phyloP scores from a whole-genome alignment of 2,329 filamentous ascomycete species.

The Cercospora sp. region DNA sequence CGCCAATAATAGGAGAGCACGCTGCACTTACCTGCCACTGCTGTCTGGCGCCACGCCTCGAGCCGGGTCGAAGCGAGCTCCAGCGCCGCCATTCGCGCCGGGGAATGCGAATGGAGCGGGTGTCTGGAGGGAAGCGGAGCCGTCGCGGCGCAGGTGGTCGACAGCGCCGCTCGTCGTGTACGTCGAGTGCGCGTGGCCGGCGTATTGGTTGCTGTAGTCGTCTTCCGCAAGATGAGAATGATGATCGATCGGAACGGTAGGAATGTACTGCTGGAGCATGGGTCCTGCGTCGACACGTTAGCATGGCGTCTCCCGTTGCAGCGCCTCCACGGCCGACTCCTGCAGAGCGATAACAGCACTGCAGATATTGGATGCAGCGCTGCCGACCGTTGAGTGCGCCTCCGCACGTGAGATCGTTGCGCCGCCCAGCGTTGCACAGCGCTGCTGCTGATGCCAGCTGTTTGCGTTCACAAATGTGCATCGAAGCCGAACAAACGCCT shows the following conservation, averaged over 20 bases:
- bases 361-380: slow-evolving; percentile 12
- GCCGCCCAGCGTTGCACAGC: slow-evolving; percentile 34
- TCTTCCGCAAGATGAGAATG: slow-evolving; percentile 47
- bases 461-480: neutral
- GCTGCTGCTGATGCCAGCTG: slow-evolving; percentile 8
- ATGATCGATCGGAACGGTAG: slow-evolving; percentile 42
- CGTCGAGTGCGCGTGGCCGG: slow-evolving; percentile 46
- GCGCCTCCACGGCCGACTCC: neutral
- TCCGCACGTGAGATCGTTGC: slow-evolving; percentile 26
- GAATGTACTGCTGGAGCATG: slow-evolving; percentile 44
- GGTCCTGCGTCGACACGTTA: slow-evolving; percentile 45
- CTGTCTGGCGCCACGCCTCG: slow-evolving; percentile 53
- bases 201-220: slow-evolving; percentile 49
- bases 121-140: slow-evolving; percentile 49
- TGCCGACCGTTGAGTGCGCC: slow-evolving; percentile 5
- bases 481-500: slow-evolving; percentile 9
- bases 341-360: slow-evolving; percentile 20
- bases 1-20: slow-evolving; percentile 31
- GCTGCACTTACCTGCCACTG: slow-evolving; percentile 52
- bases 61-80: slow-evolving; percentile 53
- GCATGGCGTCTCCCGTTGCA: slow-evolving; percentile 33
- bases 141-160: slow-evolving; percentile 55
- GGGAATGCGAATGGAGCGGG: slow-evolving; percentile 48
- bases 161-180: slow-evolving; percentile 46
- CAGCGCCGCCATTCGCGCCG: slow-evolving; percentile 45